Evolutionary conservation across 208 protist species (phyloP).

Genomic region (Porcisia deanei): DNA sequence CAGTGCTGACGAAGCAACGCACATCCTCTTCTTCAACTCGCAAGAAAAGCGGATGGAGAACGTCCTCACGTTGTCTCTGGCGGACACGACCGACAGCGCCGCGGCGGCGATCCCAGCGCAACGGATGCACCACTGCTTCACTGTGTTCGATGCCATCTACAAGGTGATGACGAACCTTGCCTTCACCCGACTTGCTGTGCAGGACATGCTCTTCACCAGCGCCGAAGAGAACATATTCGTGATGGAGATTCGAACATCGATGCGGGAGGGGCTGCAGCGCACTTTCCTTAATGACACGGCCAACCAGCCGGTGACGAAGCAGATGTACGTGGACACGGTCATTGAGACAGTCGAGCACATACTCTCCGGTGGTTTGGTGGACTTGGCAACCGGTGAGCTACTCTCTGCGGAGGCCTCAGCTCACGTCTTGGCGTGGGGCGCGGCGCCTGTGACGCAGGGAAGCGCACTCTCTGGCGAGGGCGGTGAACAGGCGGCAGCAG

Average conservation of each 20-base stretch:
- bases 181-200: conserved; percentile 76
- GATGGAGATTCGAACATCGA: conserved; percentile 84
- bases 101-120: conserved; percentile 23
- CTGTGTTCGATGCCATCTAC: conserved; percentile 82
- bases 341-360: conserved; percentile 66
- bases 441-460: background rate
- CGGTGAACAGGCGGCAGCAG: background rate
- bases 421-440: conserved; percentile 1
- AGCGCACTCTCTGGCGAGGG: background rate
- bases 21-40: conserved; percentile 31
- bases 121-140: conserved; percentile 82
- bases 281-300: conserved; percentile 6
- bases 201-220: conserved; percentile 75
- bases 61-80: conserved; percentile 14
- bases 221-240: conserved; percentile 67
- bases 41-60: conserved; percentile 24
- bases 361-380: conserved; percentile 60
- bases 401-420: conserved; percentile 13
- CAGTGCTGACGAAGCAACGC: background rate
- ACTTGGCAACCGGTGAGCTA: conserved; percentile 62
- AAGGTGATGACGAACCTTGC: conserved; percentile 70
- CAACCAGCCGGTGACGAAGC: conserved; percentile 33
- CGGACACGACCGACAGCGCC: background rate
- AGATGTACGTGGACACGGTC: conserved; percentile 54
- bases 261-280: conserved; percentile 57